These are phyloP conservation scores for Alternaria incomplexa DNA, from an alignment of 2,329 filamentous ascomycete genomes.

Conservation along the genomic window DNA sequence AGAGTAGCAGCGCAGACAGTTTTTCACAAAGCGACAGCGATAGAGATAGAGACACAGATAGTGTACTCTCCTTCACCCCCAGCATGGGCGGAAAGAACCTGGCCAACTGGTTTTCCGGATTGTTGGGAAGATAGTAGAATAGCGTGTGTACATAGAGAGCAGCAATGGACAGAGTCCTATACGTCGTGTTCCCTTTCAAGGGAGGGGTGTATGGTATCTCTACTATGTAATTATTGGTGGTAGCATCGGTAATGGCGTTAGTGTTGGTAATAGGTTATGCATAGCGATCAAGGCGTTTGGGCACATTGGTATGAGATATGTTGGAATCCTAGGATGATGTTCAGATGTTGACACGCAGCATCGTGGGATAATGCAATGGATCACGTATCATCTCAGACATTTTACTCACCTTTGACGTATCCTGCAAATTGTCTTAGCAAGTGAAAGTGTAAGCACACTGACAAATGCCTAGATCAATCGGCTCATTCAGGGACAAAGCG, in stretches of 20 bases:
- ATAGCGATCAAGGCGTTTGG: constrained; percentile 6
- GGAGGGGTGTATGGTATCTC: background rate
- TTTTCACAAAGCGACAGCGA: background rate
- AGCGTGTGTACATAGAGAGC: background rate
- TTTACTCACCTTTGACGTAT: background rate
- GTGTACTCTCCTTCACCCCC: constrained; percentile 31
- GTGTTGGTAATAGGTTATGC: background rate
- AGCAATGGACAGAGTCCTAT: background rate
- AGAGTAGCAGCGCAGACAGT: background rate
- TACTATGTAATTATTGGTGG: background rate
- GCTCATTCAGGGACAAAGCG: background rate
- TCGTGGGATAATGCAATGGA: background rate
- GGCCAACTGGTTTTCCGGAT: constrained; percentile 41
- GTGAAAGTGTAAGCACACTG: background rate
- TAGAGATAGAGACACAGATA: constrained; percentile 23
- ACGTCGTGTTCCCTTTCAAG: background rate
- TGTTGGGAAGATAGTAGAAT: constrained; percentile 27
- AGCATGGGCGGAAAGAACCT: constrained; percentile 37
- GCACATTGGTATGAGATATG: background rate
- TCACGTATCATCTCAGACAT: background rate
- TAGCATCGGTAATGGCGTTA: background rate
- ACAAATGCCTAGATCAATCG: background rate
- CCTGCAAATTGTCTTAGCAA: background rate
- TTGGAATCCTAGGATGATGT: background rate
- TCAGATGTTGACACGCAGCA: background rate